Evolutionary conservation across 106 monocot genomes (phyloP), one percentile per base, ranked within the genome.

Genomic region (Narthecium ossifragum): DNA sequence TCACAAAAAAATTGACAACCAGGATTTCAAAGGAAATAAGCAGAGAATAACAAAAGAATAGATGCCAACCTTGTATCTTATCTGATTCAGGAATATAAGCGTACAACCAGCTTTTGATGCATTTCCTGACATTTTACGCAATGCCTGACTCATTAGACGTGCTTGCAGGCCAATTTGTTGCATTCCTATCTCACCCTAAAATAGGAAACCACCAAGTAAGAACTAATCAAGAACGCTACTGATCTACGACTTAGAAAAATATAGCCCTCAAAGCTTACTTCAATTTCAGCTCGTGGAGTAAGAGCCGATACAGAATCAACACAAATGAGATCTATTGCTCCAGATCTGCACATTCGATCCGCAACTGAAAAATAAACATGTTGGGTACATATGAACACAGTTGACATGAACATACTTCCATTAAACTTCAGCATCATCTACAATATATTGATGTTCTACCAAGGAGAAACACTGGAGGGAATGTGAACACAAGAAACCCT

Each of bases 41-140:
- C 17, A 28, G 9, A 32, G 30, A 18, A 54, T 22, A 15, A 45
- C 22, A 61, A 8, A 38, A 5, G 6, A 52, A 53, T 18, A 26
- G 30, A 22, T 14, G 27, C 14, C 53, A 59, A 78, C 85, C 82
- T 96, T 96, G 78, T 96, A 90, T 90, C 94, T 77, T 59, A 96
- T 96, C 50, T 96, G 94, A 69, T 96, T 96, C 68, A 96, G 61
- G 71, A 96, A 96, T 60, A 96, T 90, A 26, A 96, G 80, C 55
- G 94, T 96, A 65, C 94, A 96, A 62, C 90, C 86, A 68, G 94
- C 94, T 76, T 94, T 96, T 26, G 94, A 96, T 34, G 94, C 94
- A 86, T 96, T 96, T 18, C 94, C 94, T 62, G 94, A 96, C 94
- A 96, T 96, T 62, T 96, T 96, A 49, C 94, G 88, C 69, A 96